Evolutionary conservation across 2,329 filamentous ascomycete species (phyloP).

Genomic region (Diaporthe caulivora): DNA sequence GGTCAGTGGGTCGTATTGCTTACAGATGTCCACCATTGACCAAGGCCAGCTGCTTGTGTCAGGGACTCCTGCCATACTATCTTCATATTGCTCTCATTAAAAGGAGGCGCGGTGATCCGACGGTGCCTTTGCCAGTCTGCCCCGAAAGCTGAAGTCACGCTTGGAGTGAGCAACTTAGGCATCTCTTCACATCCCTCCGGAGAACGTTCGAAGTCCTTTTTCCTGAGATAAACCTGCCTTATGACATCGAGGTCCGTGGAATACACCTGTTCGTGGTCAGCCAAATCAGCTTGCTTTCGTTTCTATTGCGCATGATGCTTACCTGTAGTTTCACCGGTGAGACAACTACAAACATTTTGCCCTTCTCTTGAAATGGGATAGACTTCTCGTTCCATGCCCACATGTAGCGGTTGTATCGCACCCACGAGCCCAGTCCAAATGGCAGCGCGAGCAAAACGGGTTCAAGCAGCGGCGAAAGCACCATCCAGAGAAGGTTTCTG

Average conservation of each 20-base stretch:
- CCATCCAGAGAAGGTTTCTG: constrained; percentile 2
- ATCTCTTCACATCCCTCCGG: background rate
- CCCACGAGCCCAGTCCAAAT: constrained; percentile 23
- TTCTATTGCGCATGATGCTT: too few species aligned
- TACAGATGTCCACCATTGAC: constrained; percentile 20
- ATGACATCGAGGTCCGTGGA: constrained; percentile 6
- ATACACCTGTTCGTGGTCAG: background rate
- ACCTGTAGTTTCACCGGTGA: background rate
- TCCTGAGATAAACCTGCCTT: constrained; percentile 18
- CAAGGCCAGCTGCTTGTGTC: background rate
- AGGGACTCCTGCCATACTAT: constrained; percentile 30
- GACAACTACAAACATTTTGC: constrained; percentile 4
- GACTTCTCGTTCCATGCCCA: constrained; percentile 13
- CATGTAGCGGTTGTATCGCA: constrained; percentile 8
- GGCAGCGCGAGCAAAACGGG: background rate
- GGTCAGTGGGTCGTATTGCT: background rate
- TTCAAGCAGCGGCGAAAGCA: background rate
- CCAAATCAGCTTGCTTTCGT: rapidly evolving
- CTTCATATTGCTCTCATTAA: constrained; percentile 31
- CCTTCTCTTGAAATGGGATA: background rate
- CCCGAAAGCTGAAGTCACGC: background rate
- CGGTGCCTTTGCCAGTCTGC: constrained; percentile 29
- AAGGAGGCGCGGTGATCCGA: constrained; percentile 29
- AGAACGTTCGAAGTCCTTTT: constrained; percentile 13
- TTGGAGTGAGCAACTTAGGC: constrained; percentile 2